These are phyloP conservation scores for Apiospora hydei DNA, from an alignment of 2,329 filamentous ascomycete species.

Conservation along the genomic window DNA sequence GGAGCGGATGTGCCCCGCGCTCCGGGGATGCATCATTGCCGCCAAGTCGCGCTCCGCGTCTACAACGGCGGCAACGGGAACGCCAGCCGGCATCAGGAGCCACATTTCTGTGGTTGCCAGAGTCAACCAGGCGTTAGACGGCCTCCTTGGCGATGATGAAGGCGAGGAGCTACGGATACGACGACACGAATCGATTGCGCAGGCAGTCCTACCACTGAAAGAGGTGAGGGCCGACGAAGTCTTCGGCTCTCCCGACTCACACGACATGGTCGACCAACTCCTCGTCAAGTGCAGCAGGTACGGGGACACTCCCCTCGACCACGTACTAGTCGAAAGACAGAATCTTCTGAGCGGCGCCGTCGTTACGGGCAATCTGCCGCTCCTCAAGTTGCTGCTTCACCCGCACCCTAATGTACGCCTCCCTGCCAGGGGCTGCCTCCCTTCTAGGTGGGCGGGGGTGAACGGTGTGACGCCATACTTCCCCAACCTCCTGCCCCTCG, in stretches of 20 bases:
- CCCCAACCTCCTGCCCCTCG: neutral
- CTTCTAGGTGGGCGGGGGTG: neutral
- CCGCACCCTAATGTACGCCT: too few relatives aligned
- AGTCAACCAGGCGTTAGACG: neutral
- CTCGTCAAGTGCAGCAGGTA: too few relatives aligned
- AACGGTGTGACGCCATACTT: conserved; percentile 5
- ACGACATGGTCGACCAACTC: too few relatives aligned
- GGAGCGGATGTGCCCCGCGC: neutral
- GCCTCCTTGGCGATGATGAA: neutral
- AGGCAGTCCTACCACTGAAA: neutral
- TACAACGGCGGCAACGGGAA: neutral
- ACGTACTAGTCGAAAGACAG: neutral
- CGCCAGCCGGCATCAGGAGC: neutral
- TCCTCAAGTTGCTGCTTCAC: neutral
- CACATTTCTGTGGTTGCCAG: neutral
- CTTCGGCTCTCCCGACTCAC: too few relatives aligned
- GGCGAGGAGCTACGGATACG: neutral
- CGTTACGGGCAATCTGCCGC: neutral
- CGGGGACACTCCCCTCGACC: neutral
- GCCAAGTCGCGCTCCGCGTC: neutral
- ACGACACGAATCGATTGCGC: neutral
- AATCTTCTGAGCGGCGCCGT: conserved; percentile 6
- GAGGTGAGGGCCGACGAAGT: too few relatives aligned
- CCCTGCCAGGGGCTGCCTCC: neutral
- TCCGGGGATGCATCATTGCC: neutral